Evolutionary conservation across 177 flowering plant genomes (phyloP).

Genomic region (Vitis hybrid): DNA sequence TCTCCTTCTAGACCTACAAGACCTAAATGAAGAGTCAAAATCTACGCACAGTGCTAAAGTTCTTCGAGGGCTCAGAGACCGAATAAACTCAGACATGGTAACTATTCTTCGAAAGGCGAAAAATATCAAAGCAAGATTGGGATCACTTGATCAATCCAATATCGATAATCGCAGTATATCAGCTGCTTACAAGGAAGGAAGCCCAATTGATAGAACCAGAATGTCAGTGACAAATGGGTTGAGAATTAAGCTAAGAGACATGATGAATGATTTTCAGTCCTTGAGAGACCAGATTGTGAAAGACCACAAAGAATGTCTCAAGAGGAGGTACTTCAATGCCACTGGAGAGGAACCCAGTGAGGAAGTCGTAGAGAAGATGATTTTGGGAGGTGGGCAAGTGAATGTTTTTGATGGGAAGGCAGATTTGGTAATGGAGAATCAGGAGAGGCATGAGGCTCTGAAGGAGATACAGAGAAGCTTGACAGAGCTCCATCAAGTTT

Average conservation of each 20-base stretch:
- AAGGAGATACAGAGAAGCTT: constrained; percentile 28
- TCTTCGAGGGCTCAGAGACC: constrained; percentile 19
- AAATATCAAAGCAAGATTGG: constrained; percentile 18
- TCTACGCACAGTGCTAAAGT: constrained; percentile 19
- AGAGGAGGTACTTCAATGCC: constrained; percentile 23
- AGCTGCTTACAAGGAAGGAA: constrained; percentile 22
- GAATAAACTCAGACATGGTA: constrained; percentile 31
- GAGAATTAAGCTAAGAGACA: constrained; percentile 24
- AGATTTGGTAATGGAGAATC: constrained; percentile 25
- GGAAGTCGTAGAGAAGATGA: constrained; percentile 27
- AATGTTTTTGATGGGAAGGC: constrained; percentile 19
- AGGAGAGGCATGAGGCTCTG: constrained; percentile 23
- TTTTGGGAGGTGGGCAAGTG: constrained; percentile 14
- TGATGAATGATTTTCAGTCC: constrained; percentile 34
- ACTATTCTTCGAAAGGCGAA: constrained; percentile 21
- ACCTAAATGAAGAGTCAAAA: constrained; percentile 20
- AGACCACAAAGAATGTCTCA: constrained; percentile 30
- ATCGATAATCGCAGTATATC: constrained; percentile 11
- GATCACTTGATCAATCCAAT: constrained; percentile 18
- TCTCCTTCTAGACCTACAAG: constrained; percentile 21
- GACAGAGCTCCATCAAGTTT: constrained; percentile 23
- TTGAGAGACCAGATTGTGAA: constrained; percentile 24
- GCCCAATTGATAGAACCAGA: constrained; percentile 26
- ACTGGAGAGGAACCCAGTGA: constrained; percentile 31
- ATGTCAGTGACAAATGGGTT: constrained; percentile 30